Base-by-base conservation (phyloP, 2,329 filamentous ascomycete species). In the Hypoxylon sp. region DNA sequence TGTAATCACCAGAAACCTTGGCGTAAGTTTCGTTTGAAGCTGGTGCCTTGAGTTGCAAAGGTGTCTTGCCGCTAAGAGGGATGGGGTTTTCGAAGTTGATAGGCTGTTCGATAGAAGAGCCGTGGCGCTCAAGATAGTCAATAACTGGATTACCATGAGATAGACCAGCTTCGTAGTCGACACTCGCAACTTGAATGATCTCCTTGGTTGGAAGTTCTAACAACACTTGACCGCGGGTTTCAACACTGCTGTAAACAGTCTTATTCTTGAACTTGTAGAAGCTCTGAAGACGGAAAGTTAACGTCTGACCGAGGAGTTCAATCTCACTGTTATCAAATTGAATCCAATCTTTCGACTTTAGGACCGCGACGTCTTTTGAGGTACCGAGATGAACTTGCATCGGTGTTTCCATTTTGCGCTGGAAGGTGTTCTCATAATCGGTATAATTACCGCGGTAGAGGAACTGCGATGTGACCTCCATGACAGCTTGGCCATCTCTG, bases 401-500 rank as follows among this genome's bases (percentile, higher is more conserved):
- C 0, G 95, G 94, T 1, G 93, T 97, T 83, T 99, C 96, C 5
- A 90, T 89, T 87, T 98, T 98, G 79, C 96, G 92, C 83, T 98
- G 94, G 90, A 99, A 99, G 5, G 97, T 99, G 83, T 97, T 99
- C 83, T 98, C 92, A 75, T 89, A 99, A 80, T 99, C 97, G 61
- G 88, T 92, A 83, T 99, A 99, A 30, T 87, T 86, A 62, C 96
- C 96, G 53, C 97, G 91, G 86, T 99, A 99, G 76, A 99, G 81
- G 87, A 99, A 99, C 80, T 99, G 96, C 69, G 94, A 98, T 11
- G 94, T 98, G 28, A 99, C 96, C 79, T 99, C 94, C 96, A 99
- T 99, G 69, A 99, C 93, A 5, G 94, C 86, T 79, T 92, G 81
- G 25, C 91, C 91, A 59, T 94, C 89, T 46, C 96, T 91, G 59